phyloP scores from a whole-genome alignment of 208 protist genomes.

The Phytomonas serpens region DNA sequence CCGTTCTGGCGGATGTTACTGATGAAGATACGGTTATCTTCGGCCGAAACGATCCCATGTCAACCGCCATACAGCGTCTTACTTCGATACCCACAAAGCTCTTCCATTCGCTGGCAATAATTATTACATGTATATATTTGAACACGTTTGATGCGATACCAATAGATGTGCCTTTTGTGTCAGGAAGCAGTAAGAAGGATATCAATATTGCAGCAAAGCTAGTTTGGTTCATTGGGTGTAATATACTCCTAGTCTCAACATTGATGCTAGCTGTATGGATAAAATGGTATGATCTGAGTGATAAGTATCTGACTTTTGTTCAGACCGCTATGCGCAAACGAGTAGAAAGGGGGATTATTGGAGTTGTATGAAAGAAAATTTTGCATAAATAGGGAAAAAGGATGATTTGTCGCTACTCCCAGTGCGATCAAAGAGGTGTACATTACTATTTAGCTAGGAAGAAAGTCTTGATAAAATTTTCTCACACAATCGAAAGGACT shows the following conservation, averaged over 20 bases:
- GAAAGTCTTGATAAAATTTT: not conserved
- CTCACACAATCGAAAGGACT: not conserved
- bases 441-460: not conserved
- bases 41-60: slow-evolving; percentile 18
- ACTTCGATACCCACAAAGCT: slow-evolving; percentile 13
- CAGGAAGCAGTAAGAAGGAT: not conserved
- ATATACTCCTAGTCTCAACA: slow-evolving; percentile 18
- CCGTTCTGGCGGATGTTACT: slow-evolving; percentile 22
- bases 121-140: slow-evolving; percentile 7
- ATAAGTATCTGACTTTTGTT: slow-evolving; percentile 61
- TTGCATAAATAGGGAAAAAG: not conserved
- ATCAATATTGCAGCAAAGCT: slow-evolving; percentile 12
- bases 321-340: slow-evolving; percentile 47
- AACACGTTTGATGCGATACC: not conserved
- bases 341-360: slow-evolving; percentile 19
- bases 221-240: slow-evolving; percentile 18
- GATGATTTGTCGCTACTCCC: not conserved
- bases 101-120: slow-evolving; percentile 19
- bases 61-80: slow-evolving; percentile 13
- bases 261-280: slow-evolving; percentile 29
- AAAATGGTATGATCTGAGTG: slow-evolving; percentile 53
- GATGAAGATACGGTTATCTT: slow-evolving; percentile 64
- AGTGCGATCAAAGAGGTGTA: not conserved
- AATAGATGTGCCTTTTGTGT: not conserved
- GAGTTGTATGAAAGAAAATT: slow-evolving; percentile 12